These are phyloP conservation scores for Myrmaecium sp. DNA, from an alignment of 2,329 filamentous ascomycete genomes.

Conservation along the genomic window DNA sequence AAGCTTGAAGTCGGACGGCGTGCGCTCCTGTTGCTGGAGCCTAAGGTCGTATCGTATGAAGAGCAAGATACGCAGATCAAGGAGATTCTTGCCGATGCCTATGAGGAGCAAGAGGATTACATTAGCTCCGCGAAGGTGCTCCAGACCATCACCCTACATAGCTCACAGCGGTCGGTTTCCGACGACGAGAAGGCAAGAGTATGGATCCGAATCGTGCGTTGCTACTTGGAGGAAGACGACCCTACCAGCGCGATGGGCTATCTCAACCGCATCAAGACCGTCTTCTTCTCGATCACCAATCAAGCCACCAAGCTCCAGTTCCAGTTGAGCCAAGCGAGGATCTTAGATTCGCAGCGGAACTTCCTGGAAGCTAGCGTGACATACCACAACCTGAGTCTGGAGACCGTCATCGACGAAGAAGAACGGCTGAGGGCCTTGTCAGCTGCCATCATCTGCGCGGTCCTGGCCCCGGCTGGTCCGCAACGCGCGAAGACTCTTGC, in stretches of 20 bases:
- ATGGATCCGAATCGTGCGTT: slow-evolving; percentile 87
- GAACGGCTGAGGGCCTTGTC: slow-evolving; percentile 73
- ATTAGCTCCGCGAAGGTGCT: slow-evolving; percentile 59
- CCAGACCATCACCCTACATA: slow-evolving; percentile 74
- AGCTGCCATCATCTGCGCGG: slow-evolving; percentile 79
- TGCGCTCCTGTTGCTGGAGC: slow-evolving; percentile 49
- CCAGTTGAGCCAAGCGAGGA: slow-evolving; percentile 78
- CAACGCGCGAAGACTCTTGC: slow-evolving; percentile 63
- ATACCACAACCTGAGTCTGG: slow-evolving; percentile 77
- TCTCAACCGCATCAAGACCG: slow-evolving; percentile 87
- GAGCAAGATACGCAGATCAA: slow-evolving; percentile 71
- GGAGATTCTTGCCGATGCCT: slow-evolving; percentile 64
- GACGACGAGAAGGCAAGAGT: slow-evolving; percentile 68
- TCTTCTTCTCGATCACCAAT: slow-evolving; percentile 65
- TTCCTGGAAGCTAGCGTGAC: slow-evolving; percentile 78
- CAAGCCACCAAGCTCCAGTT: slow-evolving; percentile 67
- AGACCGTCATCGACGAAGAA: slow-evolving; percentile 61
- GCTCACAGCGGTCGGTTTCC: slow-evolving; percentile 67
- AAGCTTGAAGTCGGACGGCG: slow-evolving; percentile 62
- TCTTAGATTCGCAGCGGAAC: slow-evolving; percentile 75
- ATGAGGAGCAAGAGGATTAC: slow-evolving; percentile 72
- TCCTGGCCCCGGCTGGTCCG: slow-evolving; percentile 82
- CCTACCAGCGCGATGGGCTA: slow-evolving; percentile 69
- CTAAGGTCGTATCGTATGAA: slow-evolving; percentile 58
- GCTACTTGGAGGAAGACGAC: slow-evolving; percentile 90